Base-by-base conservation (phyloP, 805 yeast genomes). In the Saccharomyces jurei region DNA sequence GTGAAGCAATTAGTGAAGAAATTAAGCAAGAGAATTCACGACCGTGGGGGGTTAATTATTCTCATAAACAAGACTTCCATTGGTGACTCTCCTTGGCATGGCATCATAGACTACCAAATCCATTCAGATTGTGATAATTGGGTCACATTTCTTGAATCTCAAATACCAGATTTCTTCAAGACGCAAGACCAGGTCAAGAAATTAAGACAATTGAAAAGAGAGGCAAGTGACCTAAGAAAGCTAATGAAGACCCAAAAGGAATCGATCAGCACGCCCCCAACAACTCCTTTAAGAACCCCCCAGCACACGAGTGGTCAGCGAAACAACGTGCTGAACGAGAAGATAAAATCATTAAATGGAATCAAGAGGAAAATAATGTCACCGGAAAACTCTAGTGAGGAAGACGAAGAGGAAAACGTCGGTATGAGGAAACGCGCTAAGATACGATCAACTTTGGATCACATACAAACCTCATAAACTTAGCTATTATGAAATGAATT, bases 61-160 rank as follows among this genome's bases (percentile, higher is more conserved):
- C 78, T 89, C 54, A 77, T 92, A 31, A 92, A 92, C 73, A 82
- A 82, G 55, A 85, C 89, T 0, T 77, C 78, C 1, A 71, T 86
- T 9, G 76, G 86, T 1, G 74, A 78, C 52, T 74, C 82, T 46
- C 72, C 77, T 21, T 92, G 97, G 96, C 78, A 81, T 36, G 77
- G 77, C 0, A 71, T 80, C 9, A 81, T 91, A 51, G 97, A 92
- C 70, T 87, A 83, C 70, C 96, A 90, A 63, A 78, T 92, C 3
- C 70, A 81, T 51, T 72, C 83, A 51, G 96, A 89, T 65, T 88
- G 97, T 66, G 98, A 92, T 70, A 76, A 76, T 26, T 92, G 95
- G 82, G 86, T 90, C 27, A 69, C 73, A 14, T 74, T 77, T 48
- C 68, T 88, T 41, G 77, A 79, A 58, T 53, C 57, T 4, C 77